phyloP scores from a whole-genome alignment of 1,284 basidiomycete genomes.

The Trichosporon ovoides region DNA sequence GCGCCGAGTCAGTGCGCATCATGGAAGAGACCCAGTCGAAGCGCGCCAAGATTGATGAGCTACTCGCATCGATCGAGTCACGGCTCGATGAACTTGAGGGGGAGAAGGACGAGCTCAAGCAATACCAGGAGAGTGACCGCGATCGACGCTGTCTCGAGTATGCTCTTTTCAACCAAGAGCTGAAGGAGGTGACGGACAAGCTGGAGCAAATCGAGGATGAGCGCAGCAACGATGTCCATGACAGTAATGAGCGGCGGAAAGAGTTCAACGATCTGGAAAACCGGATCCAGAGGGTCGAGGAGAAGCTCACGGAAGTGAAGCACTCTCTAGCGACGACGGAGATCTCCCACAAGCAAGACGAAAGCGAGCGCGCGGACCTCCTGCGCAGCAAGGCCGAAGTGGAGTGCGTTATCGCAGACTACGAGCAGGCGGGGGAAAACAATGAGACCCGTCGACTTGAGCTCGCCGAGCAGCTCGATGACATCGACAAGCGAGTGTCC shows the following conservation, averaged over 20 bases:
- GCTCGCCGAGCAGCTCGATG: conserved; percentile 62
- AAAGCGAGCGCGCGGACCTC: conserved; percentile 56
- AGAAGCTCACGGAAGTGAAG: conserved; percentile 63
- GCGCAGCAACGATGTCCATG: conserved; percentile 72
- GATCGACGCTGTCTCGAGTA: conserved; percentile 94
- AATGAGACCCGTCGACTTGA: conserved; percentile 53
- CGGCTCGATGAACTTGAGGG: conserved; percentile 86
- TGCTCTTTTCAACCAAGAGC: conserved; percentile 82
- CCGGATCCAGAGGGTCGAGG: conserved; percentile 72
- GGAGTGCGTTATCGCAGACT: conserved; percentile 75
- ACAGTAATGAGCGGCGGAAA: conserved; percentile 70
- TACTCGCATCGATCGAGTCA: conserved; percentile 85
- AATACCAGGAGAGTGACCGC: conserved; percentile 92
- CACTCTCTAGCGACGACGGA: conserved; percentile 65
- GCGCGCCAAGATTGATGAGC: conserved; percentile 81
- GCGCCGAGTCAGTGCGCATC: conserved; percentile 85
- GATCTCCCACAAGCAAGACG: conserved; percentile 39
- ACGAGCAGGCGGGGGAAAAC: conserved; percentile 63
- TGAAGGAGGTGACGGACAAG: conserved; percentile 78
- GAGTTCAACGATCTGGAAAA: conserved; percentile 79
- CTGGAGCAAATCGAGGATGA: conserved; percentile 73
- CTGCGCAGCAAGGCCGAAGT: conserved; percentile 72
- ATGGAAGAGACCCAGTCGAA: conserved; percentile 96
- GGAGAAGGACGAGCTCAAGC: conserved; percentile 95
- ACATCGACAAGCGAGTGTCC: conserved; percentile 59